phyloP scores from a whole-genome alignment of 163 green algal genomes.

The Scenedesmus sp. region DNA sequence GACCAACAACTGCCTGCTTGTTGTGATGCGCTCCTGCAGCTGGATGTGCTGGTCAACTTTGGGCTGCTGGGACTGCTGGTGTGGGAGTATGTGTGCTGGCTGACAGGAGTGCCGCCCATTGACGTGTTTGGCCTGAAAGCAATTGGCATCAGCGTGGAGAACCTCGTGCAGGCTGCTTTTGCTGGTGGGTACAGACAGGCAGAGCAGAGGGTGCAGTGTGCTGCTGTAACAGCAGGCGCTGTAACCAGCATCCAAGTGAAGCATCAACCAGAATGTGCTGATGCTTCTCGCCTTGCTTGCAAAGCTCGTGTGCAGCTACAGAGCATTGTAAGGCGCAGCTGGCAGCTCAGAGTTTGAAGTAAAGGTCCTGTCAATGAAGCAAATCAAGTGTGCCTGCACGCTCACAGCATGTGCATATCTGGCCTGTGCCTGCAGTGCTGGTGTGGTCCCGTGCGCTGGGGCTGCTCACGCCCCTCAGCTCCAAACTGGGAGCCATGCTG shows the following conservation, averaged over 20 bases:
- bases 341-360: too few relatives aligned
- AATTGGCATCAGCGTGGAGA: neutral
- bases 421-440: neutral
- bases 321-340: too few relatives aligned
- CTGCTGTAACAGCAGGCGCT: too few relatives aligned
- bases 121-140: neutral
- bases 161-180: conserved; percentile 1
- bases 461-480: neutral
- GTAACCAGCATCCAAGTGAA: too few relatives aligned
- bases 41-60: conserved; percentile 19
- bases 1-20: neutral
- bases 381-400: too few relatives aligned
- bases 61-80: neutral
- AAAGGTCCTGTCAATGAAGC: too few relatives aligned
- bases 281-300: too few relatives aligned
- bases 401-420: too few relatives aligned
- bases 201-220: too few relatives aligned
- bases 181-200: neutral
- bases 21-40: neutral
- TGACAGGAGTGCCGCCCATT: neutral
- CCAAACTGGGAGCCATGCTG: neutral
- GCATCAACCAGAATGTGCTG: too few relatives aligned
- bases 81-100: neutral
- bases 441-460: conserved; percentile 11
- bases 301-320: too few relatives aligned